phyloP scores from a whole-genome alignment of 257 asterid species.

The Gentiana straminea region DNA sequence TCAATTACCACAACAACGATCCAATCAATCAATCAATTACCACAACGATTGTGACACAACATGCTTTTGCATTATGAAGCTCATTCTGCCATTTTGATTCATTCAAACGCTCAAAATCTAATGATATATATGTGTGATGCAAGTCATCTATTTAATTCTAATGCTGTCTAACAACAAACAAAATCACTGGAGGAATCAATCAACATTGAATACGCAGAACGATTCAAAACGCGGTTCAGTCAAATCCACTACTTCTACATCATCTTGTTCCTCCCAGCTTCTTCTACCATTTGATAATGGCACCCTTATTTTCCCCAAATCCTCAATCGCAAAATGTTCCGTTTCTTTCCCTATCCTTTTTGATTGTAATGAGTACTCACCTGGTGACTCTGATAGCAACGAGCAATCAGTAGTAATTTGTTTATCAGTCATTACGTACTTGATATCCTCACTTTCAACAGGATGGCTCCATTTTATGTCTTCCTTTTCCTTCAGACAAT shows the following conservation, averaged over 20 bases:
- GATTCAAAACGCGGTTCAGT: conserved; percentile 78
- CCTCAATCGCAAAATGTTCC: conserved; percentile 16
- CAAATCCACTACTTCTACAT: conserved; percentile 66
- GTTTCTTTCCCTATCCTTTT: conserved; percentile 17
- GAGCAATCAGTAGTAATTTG: conserved; percentile 18
- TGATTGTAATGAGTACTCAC: conserved; percentile 3
- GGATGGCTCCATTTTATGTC: conserved; percentile 17
- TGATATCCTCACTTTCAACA: conserved; percentile 45
- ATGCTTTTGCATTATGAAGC: conserved; percentile 3
- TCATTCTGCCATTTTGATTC: background rate
- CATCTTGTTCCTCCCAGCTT: conserved; percentile 22
- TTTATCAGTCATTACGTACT: conserved; percentile 42
- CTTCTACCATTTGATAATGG: conserved; percentile 20
- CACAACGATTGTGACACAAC: background rate
- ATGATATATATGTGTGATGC: background rate
- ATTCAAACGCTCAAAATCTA: background rate
- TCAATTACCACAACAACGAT: too few species aligned
- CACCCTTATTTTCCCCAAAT: conserved; percentile 35
- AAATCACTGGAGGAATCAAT: background rate
- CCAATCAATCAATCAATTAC: too few species aligned
- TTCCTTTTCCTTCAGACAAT: conserved; percentile 15
- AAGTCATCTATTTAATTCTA: background rate
- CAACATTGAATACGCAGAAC: conserved; percentile 25
- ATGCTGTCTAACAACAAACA: background rate
- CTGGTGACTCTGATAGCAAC: conserved; percentile 8